phyloP scores from a whole-genome alignment of 225 moss, liverwort and hornwort genomes.

The Thuidium tamariscinum region DNA sequence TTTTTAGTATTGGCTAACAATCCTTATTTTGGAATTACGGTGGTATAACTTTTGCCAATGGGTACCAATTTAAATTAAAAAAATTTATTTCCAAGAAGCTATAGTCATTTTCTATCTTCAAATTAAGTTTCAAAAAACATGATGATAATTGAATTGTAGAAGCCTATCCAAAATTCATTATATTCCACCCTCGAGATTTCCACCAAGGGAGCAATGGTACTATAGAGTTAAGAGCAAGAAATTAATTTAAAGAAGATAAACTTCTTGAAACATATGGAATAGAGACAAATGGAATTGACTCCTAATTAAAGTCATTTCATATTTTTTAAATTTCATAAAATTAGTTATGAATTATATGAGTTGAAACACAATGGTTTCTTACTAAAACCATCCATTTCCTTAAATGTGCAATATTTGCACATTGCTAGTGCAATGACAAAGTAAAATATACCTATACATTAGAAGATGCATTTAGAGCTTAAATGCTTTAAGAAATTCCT shows the following conservation, averaged over 20 bases:
- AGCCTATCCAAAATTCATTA: no score
- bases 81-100: not conserved
- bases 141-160: accelerated
- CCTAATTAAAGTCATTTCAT: accelerated
- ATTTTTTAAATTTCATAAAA: not conserved
- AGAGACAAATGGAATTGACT: not conserved
- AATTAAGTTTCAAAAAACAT: not conserved
- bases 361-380: accelerated
- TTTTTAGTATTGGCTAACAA: no score
- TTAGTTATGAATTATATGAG: not conserved
- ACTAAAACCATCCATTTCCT: accelerated
- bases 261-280: not conserved
- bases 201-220: accelerated
- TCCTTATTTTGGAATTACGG: no score
- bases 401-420: not conserved
- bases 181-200: no score
- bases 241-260: not conserved
- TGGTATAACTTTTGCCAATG: no score
- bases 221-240: not conserved
- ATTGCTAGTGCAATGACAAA: not conserved
- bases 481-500: no score
- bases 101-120: not conserved
- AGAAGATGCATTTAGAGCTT: not conserved
- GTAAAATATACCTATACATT: accelerated
- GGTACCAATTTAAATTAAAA: not conserved